Evolutionary conservation across 208 protist genomes (phyloP).

Genomic region (Lotmaria passim): DNA sequence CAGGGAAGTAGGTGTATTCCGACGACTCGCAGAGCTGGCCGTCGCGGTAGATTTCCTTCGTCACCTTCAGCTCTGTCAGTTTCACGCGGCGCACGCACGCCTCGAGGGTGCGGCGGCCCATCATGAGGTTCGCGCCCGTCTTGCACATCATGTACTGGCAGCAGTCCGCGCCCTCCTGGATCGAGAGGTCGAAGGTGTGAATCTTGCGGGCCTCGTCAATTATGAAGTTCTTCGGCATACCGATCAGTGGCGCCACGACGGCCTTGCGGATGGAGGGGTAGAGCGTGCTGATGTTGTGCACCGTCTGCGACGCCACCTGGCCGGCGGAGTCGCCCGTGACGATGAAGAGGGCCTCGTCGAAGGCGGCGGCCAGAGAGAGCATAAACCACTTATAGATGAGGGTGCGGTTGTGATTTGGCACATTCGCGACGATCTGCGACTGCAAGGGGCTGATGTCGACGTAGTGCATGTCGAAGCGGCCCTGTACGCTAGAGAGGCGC

Average conservation of each 20-base stretch:
- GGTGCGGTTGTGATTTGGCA: conserved; percentile 80
- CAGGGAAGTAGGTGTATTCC: conserved; percentile 47
- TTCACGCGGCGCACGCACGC: conserved; percentile 59
- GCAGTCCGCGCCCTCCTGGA: conserved; percentile 83
- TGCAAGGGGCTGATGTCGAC: conserved; percentile 87
- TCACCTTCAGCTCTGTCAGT: conserved; percentile 63
- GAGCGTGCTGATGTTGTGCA: conserved; percentile 81
- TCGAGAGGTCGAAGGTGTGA: conserved; percentile 73
- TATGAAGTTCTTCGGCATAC: conserved; percentile 71
- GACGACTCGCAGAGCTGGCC: conserved; percentile 49
- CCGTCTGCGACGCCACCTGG: conserved; percentile 87
- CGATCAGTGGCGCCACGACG: conserved; percentile 72
- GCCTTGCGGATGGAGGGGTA: conserved; percentile 73
- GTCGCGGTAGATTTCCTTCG: conserved; percentile 60
- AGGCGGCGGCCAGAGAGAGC: conserved; percentile 65
- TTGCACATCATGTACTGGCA: conserved; percentile 93
- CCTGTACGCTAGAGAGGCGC: conserved; percentile 67
- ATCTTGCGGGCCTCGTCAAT: conserved; percentile 73
- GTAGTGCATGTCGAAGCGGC: conserved; percentile 77
- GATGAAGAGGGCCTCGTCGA: conserved; percentile 69
- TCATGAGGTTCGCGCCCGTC: conserved; percentile 75
- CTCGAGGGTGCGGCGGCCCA: conserved; percentile 60
- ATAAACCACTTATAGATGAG: conserved; percentile 91
- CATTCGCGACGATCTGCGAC: conserved; percentile 80
- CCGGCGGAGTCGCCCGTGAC: conserved; percentile 78